phyloP scores from a whole-genome alignment of 495 filamentous ascomycete genomes.

The Antarctomyces pellizariae region DNA sequence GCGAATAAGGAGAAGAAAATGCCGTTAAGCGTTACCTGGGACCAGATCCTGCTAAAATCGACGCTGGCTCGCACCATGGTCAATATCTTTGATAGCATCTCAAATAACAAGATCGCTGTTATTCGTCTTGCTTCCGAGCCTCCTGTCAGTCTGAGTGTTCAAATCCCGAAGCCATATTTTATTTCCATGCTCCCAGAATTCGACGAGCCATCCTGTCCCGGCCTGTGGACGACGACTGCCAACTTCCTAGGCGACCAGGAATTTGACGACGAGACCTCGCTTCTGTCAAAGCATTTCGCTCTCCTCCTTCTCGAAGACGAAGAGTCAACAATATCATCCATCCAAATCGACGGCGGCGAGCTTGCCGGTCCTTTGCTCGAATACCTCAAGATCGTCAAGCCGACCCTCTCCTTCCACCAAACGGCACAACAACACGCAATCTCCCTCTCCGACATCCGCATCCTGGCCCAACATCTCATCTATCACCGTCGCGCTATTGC shows the following conservation, averaged over 20 bases:
- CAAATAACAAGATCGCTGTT: conserved; percentile 55
- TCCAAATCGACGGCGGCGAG: conserved; percentile 52
- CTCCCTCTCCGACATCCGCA: conserved; percentile 52
- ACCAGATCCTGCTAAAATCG: conserved; percentile 44
- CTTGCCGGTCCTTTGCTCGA: conserved; percentile 49
- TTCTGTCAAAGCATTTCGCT: conserved; percentile 64
- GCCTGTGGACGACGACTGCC: conserved; percentile 68
- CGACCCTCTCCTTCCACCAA: conserved; percentile 51
- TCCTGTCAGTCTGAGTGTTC: conserved; percentile 44
- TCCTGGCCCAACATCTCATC: conserved; percentile 73
- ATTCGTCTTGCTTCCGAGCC: conserved; percentile 22
- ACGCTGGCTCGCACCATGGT: conserved; percentile 68
- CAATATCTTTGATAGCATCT: conserved; percentile 57
- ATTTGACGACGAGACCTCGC: conserved; percentile 28
- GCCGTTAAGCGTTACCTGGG: conserved; percentile 35
- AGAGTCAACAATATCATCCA: conserved; percentile 56
- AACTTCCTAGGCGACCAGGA: conserved; percentile 46
- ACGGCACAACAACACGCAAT: conserved; percentile 51
- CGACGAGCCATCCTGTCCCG: conserved; percentile 38
- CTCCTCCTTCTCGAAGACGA: conserved; percentile 68
- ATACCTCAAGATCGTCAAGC: conserved; percentile 64
- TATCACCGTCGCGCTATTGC: conserved; percentile 85
- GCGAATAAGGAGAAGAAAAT: conserved; percentile 16
- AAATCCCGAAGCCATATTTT: conserved; percentile 63
- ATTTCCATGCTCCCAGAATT: conserved; percentile 46